A percentile compares a stretch with the other conserved stretches of the same genome.
Conservation (phyloP, 2,329 filamentous ascomycete genomes). For the Zarea fungicola region DNA sequence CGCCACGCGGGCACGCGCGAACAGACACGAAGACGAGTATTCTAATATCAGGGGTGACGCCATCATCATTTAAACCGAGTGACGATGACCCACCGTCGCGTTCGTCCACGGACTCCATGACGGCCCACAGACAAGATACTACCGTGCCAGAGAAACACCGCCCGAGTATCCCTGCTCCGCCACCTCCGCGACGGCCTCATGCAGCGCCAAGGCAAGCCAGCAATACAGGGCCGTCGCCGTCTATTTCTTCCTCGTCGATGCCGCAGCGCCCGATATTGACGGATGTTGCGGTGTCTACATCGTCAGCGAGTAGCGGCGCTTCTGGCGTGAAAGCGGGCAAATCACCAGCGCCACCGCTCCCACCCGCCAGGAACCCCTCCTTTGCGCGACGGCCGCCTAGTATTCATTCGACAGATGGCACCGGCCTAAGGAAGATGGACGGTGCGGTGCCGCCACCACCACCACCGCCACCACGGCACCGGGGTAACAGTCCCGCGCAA, state of each 20-base stretch:
- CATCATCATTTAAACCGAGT: slow-evolving; percentile 14
- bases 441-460: slow-evolving; percentile 28
- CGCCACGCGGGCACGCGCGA: slow-evolving; percentile 42
- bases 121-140: slow-evolving; percentile 41
- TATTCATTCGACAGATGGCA: slow-evolving; percentile 34
- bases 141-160: slow-evolving; percentile 37
- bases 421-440: slow-evolving; percentile 23
- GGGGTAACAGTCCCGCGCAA: slow-evolving; percentile 37
- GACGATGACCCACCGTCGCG: slow-evolving; percentile 38
- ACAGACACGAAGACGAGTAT: slow-evolving; percentile 36
- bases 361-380: slow-evolving; percentile 36
- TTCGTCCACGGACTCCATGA: slow-evolving; percentile 46
- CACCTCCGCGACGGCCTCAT: slow-evolving; percentile 48
- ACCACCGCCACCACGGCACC: slow-evolving; percentile 45
- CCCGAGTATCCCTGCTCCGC: slow-evolving; percentile 34
- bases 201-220: slow-evolving; percentile 30
- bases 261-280: background rate
- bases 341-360: slow-evolving; percentile 34
- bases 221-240: slow-evolving; percentile 18
- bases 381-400: slow-evolving; percentile 40
- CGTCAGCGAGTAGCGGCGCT: too few relatives aligned
- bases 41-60: too few relatives aligned
- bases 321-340: slow-evolving; percentile 16
- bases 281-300: background rate
- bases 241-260: slow-evolving; percentile 12